Percentiles rank a stretch among this genome's conserved stretches.
Evolutionary conservation across 2,329 filamentous ascomycete species (phyloP).

Genomic region (Incumbomyces lentus): DNA sequence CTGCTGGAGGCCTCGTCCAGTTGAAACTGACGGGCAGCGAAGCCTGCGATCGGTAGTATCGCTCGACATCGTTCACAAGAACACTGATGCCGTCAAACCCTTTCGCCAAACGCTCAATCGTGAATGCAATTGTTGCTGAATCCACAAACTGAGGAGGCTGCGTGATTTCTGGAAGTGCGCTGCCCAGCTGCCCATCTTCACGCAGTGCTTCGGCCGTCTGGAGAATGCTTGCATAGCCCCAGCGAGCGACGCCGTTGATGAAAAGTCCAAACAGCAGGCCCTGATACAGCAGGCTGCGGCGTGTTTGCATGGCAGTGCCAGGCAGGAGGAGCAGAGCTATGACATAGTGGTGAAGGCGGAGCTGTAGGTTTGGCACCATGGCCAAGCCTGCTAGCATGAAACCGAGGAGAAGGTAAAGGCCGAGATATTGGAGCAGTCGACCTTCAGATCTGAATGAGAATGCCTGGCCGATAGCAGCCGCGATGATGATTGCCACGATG

Average conservation of each 20-base stretch:
- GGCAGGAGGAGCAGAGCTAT: constrained; percentile 48
- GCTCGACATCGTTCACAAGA: constrained; percentile 20
- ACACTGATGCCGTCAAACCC: constrained; percentile 17
- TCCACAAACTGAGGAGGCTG: constrained; percentile 4
- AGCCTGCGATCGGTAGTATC: constrained; percentile 6
- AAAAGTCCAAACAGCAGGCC: constrained; percentile 52
- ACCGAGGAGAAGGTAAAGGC: constrained; percentile 34
- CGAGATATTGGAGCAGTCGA: constrained; percentile 42
- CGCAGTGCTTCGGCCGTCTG: constrained; percentile 44
- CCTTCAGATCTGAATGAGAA: constrained; percentile 49
- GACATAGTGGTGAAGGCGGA: constrained; percentile 57
- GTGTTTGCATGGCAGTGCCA: constrained; percentile 49
- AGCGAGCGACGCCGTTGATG: constrained; percentile 54
- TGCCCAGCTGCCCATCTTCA: constrained; percentile 21
- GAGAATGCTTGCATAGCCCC: constrained; percentile 52
- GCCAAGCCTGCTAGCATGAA: constrained; percentile 38
- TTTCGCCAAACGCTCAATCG: neutral
- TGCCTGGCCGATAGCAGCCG: constrained; percentile 46
- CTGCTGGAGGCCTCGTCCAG: constrained; percentile 7
- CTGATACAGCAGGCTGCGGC: constrained; percentile 49
- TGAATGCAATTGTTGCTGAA: constrained; percentile 8
- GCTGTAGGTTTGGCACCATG: constrained; percentile 43
- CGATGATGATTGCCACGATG: constrained; percentile 40
- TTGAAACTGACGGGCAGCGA: constrained; percentile 3
- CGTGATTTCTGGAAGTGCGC: constrained; percentile 6